Conservation (phyloP, 352 stramenopile genomes). For the Pythium guiyangense region DNA sequence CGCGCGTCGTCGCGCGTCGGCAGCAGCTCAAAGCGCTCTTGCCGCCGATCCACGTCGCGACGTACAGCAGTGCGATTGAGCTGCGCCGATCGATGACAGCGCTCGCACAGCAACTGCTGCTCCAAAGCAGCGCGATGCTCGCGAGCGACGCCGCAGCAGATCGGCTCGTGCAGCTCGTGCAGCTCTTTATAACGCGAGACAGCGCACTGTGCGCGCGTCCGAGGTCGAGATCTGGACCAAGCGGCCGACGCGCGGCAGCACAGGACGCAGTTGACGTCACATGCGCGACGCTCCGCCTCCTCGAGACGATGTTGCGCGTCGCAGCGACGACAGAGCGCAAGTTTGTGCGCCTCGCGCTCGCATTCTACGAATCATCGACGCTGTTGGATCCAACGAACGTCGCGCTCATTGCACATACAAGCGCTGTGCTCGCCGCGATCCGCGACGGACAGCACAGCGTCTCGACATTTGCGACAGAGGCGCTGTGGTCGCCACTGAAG, state of each 20-base stretch:
- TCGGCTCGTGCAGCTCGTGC: conserved; percentile 30
- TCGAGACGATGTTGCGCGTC: conserved; percentile 30
- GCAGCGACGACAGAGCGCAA: conserved; percentile 22
- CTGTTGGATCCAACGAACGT: conserved; percentile 9
- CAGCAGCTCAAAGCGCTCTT: conserved; percentile 48
- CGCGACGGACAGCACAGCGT: conserved; percentile 15
- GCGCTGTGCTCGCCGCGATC: conserved; percentile 26
- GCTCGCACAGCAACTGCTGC: conserved; percentile 27
- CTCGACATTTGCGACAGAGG: conserved; percentile 25
- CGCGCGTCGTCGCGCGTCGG: conserved; percentile 24
- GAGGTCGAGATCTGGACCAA: conserved; percentile 1
- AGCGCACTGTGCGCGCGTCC: conserved; percentile 14
- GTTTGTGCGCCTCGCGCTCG: conserved; percentile 27
- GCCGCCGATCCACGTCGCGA: conserved; percentile 37
- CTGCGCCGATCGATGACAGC: conserved; percentile 30
- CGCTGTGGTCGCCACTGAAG: conserved; percentile 30
- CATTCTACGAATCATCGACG: conserved; percentile 27
- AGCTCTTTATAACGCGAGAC: conserved; percentile 36
- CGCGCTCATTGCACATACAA: conserved; percentile 16
- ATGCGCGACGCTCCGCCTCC: conserved; percentile 25
- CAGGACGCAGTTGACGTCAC: conserved; percentile 20
- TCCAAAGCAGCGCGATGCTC: conserved; percentile 28
- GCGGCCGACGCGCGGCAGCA: conserved; percentile 9
- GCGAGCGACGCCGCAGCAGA: conserved; percentile 26
- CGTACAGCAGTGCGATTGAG: conserved; percentile 27